These are phyloP conservation scores for Globisporangium ultimum DNA, from an alignment of 352 stramenopile species.

Conservation along the genomic window DNA sequence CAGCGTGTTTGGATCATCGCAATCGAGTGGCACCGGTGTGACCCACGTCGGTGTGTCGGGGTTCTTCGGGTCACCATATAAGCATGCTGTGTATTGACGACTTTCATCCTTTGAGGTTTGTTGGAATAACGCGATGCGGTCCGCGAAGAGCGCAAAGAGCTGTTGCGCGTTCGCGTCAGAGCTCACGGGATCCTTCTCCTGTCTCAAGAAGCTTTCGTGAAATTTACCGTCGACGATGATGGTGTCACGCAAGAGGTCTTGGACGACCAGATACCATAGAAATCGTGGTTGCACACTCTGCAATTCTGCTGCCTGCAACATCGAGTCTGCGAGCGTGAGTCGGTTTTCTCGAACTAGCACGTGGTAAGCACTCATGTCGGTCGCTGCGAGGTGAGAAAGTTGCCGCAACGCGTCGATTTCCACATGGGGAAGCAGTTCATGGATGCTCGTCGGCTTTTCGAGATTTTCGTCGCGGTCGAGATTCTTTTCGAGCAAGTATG, in stretches of 20 bases:
- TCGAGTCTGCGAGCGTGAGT: background rate
- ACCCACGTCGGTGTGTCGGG: slow-evolving; percentile 33
- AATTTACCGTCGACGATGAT: slow-evolving; percentile 22
- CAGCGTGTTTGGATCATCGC: slow-evolving; percentile 29
- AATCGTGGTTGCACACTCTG: slow-evolving; percentile 7
- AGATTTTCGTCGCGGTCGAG: slow-evolving; percentile 12
- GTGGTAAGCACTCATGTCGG: slow-evolving; percentile 1
- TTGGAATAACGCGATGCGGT: slow-evolving; percentile 26
- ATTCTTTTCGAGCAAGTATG: slow-evolving; percentile 31
- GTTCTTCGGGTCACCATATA: background rate
- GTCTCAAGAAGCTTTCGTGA: background rate
- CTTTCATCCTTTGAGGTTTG: slow-evolving; percentile 10
- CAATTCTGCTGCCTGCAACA: no score
- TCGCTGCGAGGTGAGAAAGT: background rate
- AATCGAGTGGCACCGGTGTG: slow-evolving; percentile 32
- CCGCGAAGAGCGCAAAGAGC: slow-evolving; percentile 26
- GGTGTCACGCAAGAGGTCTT: slow-evolving; percentile 39
- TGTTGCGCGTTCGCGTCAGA: background rate
- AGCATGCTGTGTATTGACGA: background rate
- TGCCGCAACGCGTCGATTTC: background rate
- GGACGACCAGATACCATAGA: slow-evolving; percentile 31
- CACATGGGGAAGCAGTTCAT: slow-evolving; percentile 2
- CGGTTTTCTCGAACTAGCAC: background rate
- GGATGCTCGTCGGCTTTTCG: background rate
- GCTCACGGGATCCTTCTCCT: background rate